phyloP scores from a whole-genome alignment of 2,329 filamentous ascomycete genomes.

The Fusarium sp. region DNA sequence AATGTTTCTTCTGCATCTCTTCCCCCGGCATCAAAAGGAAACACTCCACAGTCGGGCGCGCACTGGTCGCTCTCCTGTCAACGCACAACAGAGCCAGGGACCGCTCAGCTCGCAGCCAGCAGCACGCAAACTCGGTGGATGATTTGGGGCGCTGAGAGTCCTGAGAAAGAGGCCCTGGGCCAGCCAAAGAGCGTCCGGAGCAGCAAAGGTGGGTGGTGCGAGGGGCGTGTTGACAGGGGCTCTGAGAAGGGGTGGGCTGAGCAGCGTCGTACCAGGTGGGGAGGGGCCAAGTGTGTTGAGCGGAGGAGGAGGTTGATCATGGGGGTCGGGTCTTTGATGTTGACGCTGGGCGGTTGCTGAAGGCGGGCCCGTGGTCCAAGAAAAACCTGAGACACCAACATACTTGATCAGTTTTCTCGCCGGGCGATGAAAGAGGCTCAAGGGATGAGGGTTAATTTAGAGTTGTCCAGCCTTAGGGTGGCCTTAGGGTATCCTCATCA shows the following conservation, averaged over 20 bases:
- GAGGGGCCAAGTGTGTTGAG: constrained; percentile 36
- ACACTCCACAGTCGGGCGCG: constrained; percentile 42
- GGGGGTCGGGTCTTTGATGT: constrained; percentile 28
- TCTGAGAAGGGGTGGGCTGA: constrained; percentile 41
- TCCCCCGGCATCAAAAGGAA: constrained; percentile 17
- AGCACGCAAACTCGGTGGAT: constrained; percentile 40
- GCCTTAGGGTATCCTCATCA: neutral
- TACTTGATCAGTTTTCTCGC: neutral
- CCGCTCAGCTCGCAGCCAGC: constrained; percentile 36
- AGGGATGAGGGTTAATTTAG: neutral
- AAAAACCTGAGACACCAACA: constrained; percentile 3
- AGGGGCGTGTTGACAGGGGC: constrained; percentile 45
- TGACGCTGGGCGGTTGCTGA: constrained; percentile 39
- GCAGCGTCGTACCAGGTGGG: constrained; percentile 49
- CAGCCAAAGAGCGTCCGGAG: constrained; percentile 36
- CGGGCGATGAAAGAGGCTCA: neutral
- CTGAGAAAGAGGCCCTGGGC: neutral
- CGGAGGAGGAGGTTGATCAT: constrained; percentile 44
- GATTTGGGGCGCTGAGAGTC: constrained; percentile 34
- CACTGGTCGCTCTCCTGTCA: constrained; percentile 46
- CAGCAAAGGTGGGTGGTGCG: constrained; percentile 42
- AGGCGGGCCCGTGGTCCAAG: constrained; percentile 24
- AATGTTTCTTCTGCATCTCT: constrained; percentile 25
- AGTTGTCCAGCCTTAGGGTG: neutral
- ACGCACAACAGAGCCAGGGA: constrained; percentile 43